Base-by-base conservation (phyloP, 129 eudicot genomes). In the Deinandra increscens region DNA sequence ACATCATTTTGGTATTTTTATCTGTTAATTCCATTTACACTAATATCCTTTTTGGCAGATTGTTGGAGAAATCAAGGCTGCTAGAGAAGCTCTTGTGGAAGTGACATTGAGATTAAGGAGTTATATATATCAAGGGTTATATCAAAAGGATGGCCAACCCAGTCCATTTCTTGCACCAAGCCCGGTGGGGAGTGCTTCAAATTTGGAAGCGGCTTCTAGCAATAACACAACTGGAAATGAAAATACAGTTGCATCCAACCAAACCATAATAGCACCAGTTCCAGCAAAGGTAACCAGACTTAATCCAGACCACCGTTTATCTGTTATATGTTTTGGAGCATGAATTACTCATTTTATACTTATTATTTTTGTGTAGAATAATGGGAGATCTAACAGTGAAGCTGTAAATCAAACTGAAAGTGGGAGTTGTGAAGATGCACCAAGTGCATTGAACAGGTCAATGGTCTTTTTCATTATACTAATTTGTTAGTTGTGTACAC, bases 11-110 rank as follows among this genome's bases (percentile, higher is more conserved):
- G 50, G 4, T 41, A n/a, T n/a, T n/a, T n/a, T n/a, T n/a, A n/a
- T n/a, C n/a, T n/a, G n/a, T n/a, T n/a, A n/a, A n/a, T n/a, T n/a
- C n/a, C n/a, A n/a, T n/a, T n/a, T 43, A n/a, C 48, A 41, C 14
- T 38, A 66, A 49, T 69, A 34, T 43, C 17, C 44, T 60, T 62
- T 68, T 72, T 61, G 54, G 44, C 80, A 94, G 99, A 94, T 94
- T 73, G 93, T 85, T 20, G 99, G 99, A 79, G 97, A 89, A 84
- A 94, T 94, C 34, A 94, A 77, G 86, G 95, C 84, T 66, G 92
- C 99, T 71, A 83, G 99, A 64, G 99, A 83, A 78, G 99, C 96
- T 26, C 88, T 94, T 69, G 79, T 94, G 72, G 97, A 89, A 84
- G 87, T 94, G 88, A 94, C 99, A 67, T 72, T 86, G 31, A 83